A percentile compares a stretch with the other conserved stretches of the same genome.
Evolutionary conservation across 1,139 yeast species (phyloP).

Genomic region (Scheffersomyces parashehatae): DNA sequence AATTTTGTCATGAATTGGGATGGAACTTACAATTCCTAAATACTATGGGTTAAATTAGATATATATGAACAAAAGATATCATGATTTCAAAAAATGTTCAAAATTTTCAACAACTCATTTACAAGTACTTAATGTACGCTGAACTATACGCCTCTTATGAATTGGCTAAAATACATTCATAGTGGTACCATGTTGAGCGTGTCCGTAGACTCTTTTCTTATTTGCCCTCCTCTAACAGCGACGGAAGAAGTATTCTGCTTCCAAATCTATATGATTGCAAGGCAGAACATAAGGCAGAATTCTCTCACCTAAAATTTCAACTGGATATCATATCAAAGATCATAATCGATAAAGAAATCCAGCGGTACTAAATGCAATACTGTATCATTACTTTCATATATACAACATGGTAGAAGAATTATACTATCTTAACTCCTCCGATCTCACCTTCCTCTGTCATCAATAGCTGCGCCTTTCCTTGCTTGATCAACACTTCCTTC

Average conservation of each 20-base stretch:
- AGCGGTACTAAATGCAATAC: too few relatives aligned
- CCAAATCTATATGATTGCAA: too few relatives aligned
- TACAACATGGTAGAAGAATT: conserved; percentile 4
- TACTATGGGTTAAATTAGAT: too few relatives aligned
- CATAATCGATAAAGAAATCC: too few relatives aligned
- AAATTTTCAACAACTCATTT: too few relatives aligned
- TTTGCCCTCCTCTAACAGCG: conserved; percentile 1
- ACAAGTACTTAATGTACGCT: conserved; percentile 18
- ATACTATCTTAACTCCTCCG: conserved; percentile 69
- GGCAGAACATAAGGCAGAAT: too few relatives aligned
- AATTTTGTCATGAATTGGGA: too few relatives aligned
- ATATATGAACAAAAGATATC: too few relatives aligned
- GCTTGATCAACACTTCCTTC: conserved; percentile 55
- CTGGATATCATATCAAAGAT: too few relatives aligned
- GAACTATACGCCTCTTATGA: conserved; percentile 27
- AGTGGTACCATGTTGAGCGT: conserved; percentile 9
- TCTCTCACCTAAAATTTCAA: too few relatives aligned
- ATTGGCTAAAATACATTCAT: background rate
- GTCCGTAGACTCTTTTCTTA: background rate
- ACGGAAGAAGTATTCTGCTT: background rate
- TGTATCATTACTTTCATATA: background rate
- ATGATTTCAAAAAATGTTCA: too few relatives aligned
- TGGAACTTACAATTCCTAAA: too few relatives aligned
- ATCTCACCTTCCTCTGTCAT: conserved; percentile 56
- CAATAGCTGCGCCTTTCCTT: conserved; percentile 67